Evolutionary conservation across 345 rosid species (phyloP), one percentile per base, ranked within the genome.

Genomic region (Rhodamnia rubescens): DNA sequence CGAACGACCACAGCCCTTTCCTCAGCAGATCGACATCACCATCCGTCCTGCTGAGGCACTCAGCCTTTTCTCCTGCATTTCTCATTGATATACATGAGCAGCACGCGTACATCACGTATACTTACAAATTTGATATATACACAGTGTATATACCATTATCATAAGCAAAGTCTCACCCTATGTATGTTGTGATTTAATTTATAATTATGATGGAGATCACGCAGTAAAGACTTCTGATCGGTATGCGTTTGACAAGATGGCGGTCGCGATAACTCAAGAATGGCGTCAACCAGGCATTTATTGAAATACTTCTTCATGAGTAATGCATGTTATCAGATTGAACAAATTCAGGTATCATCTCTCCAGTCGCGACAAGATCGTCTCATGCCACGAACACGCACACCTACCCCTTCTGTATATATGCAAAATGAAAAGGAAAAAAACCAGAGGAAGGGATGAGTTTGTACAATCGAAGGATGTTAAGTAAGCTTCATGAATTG

Each of bases 321-420:
- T 61, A 61, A 29, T 18, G 0, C 5, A 7, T 61, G 2, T 61
- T 29, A 14, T 61, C 10, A 27, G 42, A 29, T 29, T 1, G 42
- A 12, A 15, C 40, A 61, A 27, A 29, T 5, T 3, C 5, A 1
- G 42, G 42, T 7, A 29, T 61, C 10, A 61, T 15, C 22, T 15
- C 40, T 40, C 9, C 7, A 61, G 74, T 61, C 10, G 2, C 1
- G 0, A 61, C 21, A 2, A 29, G 0, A 29, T 29, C 5, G 11
- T 61, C 36, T 29, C 8, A 21, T 27, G 7, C 36, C 36, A 13
- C 12, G 32, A 26, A 26, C 11, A 26, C 29, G 5, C 64, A 11
- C 26, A 27, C 64, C 64, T 58, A 58, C 27, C 16, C 32, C n/a
- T 24, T 10, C 18, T 14, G 6, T 6, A 6, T 0, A 27, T 59